Evolutionary conservation across 2,329 filamentous ascomycete species (phyloP), one percentile per base, ranked within the genome.

Genomic region (Penicillium sp.): DNA sequence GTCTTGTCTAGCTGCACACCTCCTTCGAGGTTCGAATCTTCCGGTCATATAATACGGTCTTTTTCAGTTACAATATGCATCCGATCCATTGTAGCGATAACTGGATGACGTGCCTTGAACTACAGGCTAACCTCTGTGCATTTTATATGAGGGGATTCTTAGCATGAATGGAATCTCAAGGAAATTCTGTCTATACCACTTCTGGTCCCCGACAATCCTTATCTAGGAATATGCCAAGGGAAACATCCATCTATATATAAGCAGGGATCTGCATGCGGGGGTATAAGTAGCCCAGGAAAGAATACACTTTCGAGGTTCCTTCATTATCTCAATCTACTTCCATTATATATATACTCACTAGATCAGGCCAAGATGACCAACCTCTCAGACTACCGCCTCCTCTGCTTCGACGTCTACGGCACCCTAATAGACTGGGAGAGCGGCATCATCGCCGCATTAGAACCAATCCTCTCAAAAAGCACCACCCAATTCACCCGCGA

Each of bases 341-440:
- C 16, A 35, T 16, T 10, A 37, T 22, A 47, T 46, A 45, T 39
- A 39, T 48, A 24, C 5, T 6, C 20, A 51, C 14, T 18, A 2
- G 3, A 24, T 14, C 37, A 50, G n/a, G 8, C 8, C 32, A 61
- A 26, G 13, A 72, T 71, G 67, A 55, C 66, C 18, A 49, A 49
- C 35, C 64, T 74, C 20, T 63, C 65, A 9, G 67, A 75, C 51
- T 81, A 78, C 69, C 74, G 73, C 24, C 73, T 83, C 57, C 82
- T 90, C 48, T 86, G 85, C 66, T 91, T 92, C 74, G 89, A 93
- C 74, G 85, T 89, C 76, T 92, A 89, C 72, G 89, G 89, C 71
- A 93, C 89, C 0, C 81, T 92, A 4, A 84, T 92, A 58, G 88
- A 92, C 77, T 91, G 88, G 88, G 87, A 91, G 70, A 70, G 76